Evolutionary conservation across 164 flowering plant species (phyloP), one percentile per base, ranked within the genome.

Genomic region (Stephania japonica): DNA sequence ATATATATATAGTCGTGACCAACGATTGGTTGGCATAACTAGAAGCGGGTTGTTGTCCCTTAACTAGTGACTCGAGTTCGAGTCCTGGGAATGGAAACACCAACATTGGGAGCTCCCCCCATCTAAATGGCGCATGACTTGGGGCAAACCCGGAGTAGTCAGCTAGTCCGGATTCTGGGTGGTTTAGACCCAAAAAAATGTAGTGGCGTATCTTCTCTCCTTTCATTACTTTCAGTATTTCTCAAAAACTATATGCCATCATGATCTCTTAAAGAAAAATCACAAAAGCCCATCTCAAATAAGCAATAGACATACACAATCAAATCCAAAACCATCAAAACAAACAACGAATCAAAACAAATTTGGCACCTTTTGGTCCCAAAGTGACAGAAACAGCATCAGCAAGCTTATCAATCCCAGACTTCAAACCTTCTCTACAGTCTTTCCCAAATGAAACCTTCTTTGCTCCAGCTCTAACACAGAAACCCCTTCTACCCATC

Each of bases 311-410:
- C 38, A 32, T 32, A 10, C 4, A 42, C n/a, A 71, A 16, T 19
- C 1, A 18, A 56, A 56, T 19, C 7, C 50, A 44, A 44, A 32
- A 44, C 50, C 50, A 44, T 44, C 24, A 21, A 69, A 56, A 49
- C 4, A 16, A 47, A 26, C 43, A 16, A 68, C 19, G n/a, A 73
- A 11, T 26, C 19, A 70, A 25, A 14, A 50, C 38, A n/a, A 5
- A 42, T 19, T 43, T 11, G 41, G 26, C 47, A 91, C 99, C 99
- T 90, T 78, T 93, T 8, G 99, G 99, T 47, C 99, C 99, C 49
- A 95, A 69, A 61, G 99, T 95, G 27, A 93, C 85, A 70, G 92
- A 83, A 78, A 95, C 99, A 78, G 93, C 96, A 87, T 95, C 99
- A 71, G 99, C 99, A 18, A 95, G 86, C 88, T 95, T 95, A 80